Base-by-base conservation (phyloP, 257 asterid species). In the Anisodus acutangulus region DNA sequence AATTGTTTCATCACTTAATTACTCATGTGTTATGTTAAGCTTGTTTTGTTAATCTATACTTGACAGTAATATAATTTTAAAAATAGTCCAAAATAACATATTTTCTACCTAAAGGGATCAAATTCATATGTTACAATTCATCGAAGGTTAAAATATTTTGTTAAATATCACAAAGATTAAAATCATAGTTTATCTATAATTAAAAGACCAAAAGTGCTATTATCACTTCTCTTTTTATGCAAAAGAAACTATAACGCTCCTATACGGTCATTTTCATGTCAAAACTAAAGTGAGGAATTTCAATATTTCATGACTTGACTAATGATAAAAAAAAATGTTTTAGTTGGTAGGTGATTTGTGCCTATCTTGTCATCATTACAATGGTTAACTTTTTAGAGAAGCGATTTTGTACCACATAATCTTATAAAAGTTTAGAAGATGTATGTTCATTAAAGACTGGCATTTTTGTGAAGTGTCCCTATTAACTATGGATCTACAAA, bases 331-430 rank as follows among this genome's bases (percentile, higher is more conserved):
- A 59, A 53, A 12, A 10, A 31, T 60, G 39, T 45, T 62, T 64
- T 57, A 51, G 76, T 81, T 84, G 86, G 86, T 82, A 53, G 90
- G 88, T 84, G 87, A 84, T 78, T 62, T 62, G 54, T 67, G 10
- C 69, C 47, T 53, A 79, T 39, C 83, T 58, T 22, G 35, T 31
- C 64, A 84, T 84, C 79, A 86, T 78, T 78, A 80, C 67, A 57
- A 69, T 47, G 26, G 57, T 4, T 68, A 82, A 72, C 82, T 88
- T 88, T 70, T 53, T 78, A 26, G 26, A 78, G 19, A 78, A 35
- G 82, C 64, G 53, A 78, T 35, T 76, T 78, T 53, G 22, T 41
- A 78, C 64, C 82, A 78, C 49, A 58, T 53, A 55, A 78, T 53
- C 53, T 7, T 43, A 26, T 78, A 68, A 78, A 78, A 53, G 19